A percentile compares a stretch with the other conserved stretches of the same genome.
phyloP scores from a whole-genome alignment of 148 eudicot species.

The Salicornia ramosissima region DNA sequence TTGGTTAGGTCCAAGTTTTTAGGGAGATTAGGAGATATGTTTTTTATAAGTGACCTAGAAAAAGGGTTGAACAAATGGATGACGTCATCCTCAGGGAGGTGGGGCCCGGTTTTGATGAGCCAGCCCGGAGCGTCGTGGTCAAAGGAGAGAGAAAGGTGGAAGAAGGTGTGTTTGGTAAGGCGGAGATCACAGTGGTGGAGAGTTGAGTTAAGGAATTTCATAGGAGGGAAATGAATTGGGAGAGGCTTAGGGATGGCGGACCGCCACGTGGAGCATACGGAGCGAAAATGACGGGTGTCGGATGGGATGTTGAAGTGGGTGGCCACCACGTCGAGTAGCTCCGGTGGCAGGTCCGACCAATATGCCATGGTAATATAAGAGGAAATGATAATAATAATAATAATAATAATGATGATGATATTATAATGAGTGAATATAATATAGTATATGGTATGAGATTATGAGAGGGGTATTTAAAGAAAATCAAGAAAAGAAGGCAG shows the following conservation, averaged over 20 bases:
- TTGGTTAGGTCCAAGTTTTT: slow-evolving; percentile 21
- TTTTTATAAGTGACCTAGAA: slow-evolving; percentile 17
- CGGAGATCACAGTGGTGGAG: slow-evolving; percentile 7
- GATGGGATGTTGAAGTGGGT: slow-evolving; percentile 11
- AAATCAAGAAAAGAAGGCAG: not conserved
- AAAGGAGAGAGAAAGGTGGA: not conserved
- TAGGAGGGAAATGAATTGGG: not conserved
- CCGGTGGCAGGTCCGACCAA: slow-evolving; percentile 30
- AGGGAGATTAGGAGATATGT: slow-evolving; percentile 10
- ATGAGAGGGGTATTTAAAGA: not conserved
- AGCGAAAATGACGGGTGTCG: slow-evolving; percentile 23
- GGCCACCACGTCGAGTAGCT: slow-evolving; percentile 25
- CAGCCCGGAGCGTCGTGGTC: slow-evolving; percentile 6
- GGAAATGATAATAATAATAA: no score
- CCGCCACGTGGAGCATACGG: slow-evolving; percentile 30
- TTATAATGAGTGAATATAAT: no score
- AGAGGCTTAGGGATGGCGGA: slow-evolving; percentile 14
- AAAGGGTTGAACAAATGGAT: slow-evolving; percentile 24
- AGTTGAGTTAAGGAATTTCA: slow-evolving; percentile 15
- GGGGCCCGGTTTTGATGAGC: slow-evolving; percentile 31
- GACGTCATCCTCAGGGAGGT: slow-evolving; percentile 2
- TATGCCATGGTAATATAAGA: slow-evolving; percentile 12
- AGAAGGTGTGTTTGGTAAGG: slow-evolving; percentile 22
- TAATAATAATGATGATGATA: no score
- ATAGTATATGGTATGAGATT: no score